A percentile compares a stretch with the other conserved stretches of the same genome.
Evolutionary conservation across 1,284 basidiomycete species (phyloP).

Genomic region (Cutaneotrichosporon spelunceum): DNA sequence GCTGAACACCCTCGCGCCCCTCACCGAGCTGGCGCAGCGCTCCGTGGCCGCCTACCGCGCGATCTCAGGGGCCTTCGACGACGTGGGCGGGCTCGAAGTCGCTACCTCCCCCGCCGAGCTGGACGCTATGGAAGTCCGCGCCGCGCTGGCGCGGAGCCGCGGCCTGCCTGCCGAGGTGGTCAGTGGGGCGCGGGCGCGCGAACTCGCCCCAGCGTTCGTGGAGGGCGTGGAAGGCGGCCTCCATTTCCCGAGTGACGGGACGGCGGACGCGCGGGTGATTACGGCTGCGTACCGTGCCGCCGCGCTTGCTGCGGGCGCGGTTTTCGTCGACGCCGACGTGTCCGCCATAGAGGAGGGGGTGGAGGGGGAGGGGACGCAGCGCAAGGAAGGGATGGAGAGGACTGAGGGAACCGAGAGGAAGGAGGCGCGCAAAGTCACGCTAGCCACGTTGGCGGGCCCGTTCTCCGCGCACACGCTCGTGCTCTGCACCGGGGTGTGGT

Average conservation of each 20-base stretch:
- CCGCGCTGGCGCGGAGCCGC: conserved; percentile 8
- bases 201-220: conserved; percentile 24
- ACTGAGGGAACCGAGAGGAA: too few relatives aligned
- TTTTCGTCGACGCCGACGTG: conserved; percentile 20
- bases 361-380: too few relatives aligned
- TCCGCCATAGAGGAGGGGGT: background rate
- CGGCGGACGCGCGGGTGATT: conserved; percentile 23
- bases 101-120: background rate
- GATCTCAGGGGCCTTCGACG: conserved; percentile 22
- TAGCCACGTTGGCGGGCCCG: too few relatives aligned
- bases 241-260: conserved; percentile 27
- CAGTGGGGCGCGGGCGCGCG: conserved; percentile 9
- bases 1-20: conserved; percentile 22
- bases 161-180: conserved; percentile 20
- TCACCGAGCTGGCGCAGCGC: conserved; percentile 31
- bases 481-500: conserved; percentile 32
- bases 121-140: conserved; percentile 5
- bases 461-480: too few relatives aligned
- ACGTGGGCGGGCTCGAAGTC: conserved; percentile 29
- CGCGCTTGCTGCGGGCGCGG: conserved; percentile 21
- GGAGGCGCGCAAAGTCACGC: too few relatives aligned
- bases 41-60: conserved; percentile 21
- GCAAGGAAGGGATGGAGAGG: too few relatives aligned
- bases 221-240: conserved; percentile 3
- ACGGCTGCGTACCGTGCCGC: conserved; percentile 19